Percentiles rank a stretch among this genome's conserved stretches.
Conservation (phyloP, 2,329 filamentous ascomycete genomes). For the Lomentospora prolificans region DNA sequence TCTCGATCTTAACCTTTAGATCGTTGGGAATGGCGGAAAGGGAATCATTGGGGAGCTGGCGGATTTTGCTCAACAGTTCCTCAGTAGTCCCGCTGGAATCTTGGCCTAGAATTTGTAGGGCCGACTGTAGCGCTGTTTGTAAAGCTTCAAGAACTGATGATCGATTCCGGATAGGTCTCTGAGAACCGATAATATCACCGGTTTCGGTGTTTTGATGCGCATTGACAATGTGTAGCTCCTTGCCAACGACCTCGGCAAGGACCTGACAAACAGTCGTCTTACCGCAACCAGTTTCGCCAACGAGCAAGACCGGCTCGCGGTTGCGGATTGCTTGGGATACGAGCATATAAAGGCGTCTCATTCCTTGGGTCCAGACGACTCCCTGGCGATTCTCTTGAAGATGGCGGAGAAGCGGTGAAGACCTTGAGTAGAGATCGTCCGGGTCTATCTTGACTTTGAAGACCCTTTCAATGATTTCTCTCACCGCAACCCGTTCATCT, state of each 20-base stretch:
- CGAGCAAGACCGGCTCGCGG: conserved; percentile 86
- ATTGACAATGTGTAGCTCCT: conserved; percentile 80
- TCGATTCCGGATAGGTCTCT: conserved; percentile 82
- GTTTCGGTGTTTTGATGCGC: conserved; percentile 98
- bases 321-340: conserved; percentile 80
- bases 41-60: conserved; percentile 35
- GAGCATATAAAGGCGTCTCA: conserved; percentile 83
- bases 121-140: conserved; percentile 44
- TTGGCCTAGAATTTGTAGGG: conserved; percentile 30
- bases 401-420: conserved; percentile 42
- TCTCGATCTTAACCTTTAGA: conserved; percentile 34
- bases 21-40: conserved; percentile 34
- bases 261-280: conserved; percentile 96
- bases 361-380: conserved; percentile 91
- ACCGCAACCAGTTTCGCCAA: conserved; percentile 94
- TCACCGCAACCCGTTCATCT: conserved; percentile 77
- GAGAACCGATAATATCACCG: conserved; percentile 90
- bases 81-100: neutral
- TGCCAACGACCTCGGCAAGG: conserved; percentile 69
- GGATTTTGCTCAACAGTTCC: conserved; percentile 23
- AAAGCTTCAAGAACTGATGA: conserved; percentile 60
- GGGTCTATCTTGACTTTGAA: conserved; percentile 81
- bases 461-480: conserved; percentile 76
- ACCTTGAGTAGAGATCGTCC: conserved; percentile 58
- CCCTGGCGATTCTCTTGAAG: conserved; percentile 42